Percentiles rank a stretch among this genome's conserved stretches.
phyloP scores from a whole-genome alignment of 805 yeast species.

The Starmerella davenportii region DNA sequence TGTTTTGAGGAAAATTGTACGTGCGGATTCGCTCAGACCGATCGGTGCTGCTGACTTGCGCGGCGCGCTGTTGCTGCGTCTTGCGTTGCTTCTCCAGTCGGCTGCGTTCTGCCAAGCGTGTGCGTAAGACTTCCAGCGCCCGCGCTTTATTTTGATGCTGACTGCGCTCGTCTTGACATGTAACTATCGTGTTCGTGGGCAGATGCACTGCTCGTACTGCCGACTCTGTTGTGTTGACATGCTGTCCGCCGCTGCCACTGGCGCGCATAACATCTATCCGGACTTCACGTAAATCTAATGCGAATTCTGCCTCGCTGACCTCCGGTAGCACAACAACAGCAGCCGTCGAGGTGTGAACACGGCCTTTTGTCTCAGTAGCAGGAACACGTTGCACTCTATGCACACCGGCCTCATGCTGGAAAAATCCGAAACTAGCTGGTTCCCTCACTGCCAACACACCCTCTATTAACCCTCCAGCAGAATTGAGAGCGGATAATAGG shows the following conservation, averaged over 20 bases:
- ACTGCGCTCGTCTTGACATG: constrained; percentile 87
- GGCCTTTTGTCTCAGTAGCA: constrained; percentile 78
- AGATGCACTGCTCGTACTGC: constrained; percentile 86
- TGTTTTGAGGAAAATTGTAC: constrained; percentile 78
- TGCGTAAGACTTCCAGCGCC: constrained; percentile 66
- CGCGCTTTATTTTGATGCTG: constrained; percentile 89
- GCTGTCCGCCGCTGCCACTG: constrained; percentile 96
- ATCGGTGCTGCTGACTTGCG: constrained; percentile 76
- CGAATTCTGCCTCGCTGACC: constrained; percentile 39
- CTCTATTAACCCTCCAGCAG: constrained; percentile 46
- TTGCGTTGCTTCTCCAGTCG: constrained; percentile 42
- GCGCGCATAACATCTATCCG: constrained; percentile 95
- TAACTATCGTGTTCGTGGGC: constrained; percentile 76
- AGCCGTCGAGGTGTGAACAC: constrained; percentile 90
- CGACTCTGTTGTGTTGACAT: constrained; percentile 91
- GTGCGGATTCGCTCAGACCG: constrained; percentile 87
- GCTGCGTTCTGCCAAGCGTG: constrained; percentile 70
- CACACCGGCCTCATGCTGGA: constrained; percentile 83
- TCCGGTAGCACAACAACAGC: constrained; percentile 84
- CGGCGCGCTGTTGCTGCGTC: constrained; percentile 51
- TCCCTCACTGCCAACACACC: constrained; percentile 60
- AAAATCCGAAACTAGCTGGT: constrained; percentile 54
- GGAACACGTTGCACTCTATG: constrained; percentile 93
- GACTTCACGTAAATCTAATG: constrained; percentile 71
- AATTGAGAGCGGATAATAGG: constrained; percentile 37